A percentile compares a stretch with the other conserved stretches of the same genome.
Evolutionary conservation across 2,329 filamentous ascomycete species (phyloP).

Genomic region (Metarhizium robertsii): DNA sequence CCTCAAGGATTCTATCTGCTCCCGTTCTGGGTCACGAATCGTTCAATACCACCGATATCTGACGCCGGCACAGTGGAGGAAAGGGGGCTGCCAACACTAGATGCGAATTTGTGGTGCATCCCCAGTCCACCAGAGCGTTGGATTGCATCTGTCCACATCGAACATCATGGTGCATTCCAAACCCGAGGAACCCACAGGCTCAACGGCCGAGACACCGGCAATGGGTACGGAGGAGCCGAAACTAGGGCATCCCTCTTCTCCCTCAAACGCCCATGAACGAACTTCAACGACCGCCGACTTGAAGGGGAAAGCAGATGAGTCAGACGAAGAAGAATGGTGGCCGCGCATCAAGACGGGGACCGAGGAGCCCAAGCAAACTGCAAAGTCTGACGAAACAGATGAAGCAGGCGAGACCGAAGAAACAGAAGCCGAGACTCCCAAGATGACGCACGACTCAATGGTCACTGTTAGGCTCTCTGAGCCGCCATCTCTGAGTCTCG

Average conservation of each 20-base stretch:
- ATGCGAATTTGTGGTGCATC: background rate
- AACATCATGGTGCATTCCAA: conserved; percentile 19
- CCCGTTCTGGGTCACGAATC: conserved; percentile 1
- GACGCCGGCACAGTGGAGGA: conserved; percentile 7
- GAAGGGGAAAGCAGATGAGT: background rate
- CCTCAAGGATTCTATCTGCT: conserved; percentile 8
- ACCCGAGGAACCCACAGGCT: conserved; percentile 12
- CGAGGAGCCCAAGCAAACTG: background rate
- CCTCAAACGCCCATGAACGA: conserved; percentile 9
- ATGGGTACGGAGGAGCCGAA: conserved; percentile 19
- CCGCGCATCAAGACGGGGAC: background rate
- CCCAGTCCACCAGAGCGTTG: conserved; percentile 7
- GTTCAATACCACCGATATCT: conserved; percentile 3
- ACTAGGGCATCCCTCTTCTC: conserved; percentile 17
- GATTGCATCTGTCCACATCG: conserved; percentile 12
- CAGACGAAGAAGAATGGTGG: background rate
- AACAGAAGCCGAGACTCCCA: conserved; percentile 22
- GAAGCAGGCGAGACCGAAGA: conserved; percentile 16
- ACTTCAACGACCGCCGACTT: conserved; percentile 1
- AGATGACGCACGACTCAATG: conserved; percentile 56
- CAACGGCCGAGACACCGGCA: conserved; percentile 12
- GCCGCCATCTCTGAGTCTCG: conserved; percentile 41
- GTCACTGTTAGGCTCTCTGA: conserved; percentile 69
- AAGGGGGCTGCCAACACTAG: conserved; percentile 4
- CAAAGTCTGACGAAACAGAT: background rate